Evolutionary conservation across 2,329 filamentous ascomycete genomes (phyloP).

Genomic region (Fusarium coffeatum): DNA sequence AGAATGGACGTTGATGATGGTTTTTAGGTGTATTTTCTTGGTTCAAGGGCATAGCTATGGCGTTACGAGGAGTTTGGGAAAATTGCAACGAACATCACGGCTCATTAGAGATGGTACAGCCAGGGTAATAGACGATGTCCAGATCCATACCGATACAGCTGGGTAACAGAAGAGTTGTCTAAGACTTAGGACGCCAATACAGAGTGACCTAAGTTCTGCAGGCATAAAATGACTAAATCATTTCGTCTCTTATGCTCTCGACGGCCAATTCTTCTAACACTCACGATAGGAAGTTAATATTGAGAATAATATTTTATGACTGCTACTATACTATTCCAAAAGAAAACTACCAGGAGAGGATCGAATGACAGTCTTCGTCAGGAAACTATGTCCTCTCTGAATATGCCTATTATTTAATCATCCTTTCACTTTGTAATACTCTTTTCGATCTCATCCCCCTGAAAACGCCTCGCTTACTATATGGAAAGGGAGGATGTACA

Average conservation of each 20-base stretch:
- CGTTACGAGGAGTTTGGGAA: conserved; percentile 34
- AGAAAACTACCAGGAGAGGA: conserved; percentile 29
- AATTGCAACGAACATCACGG: neutral
- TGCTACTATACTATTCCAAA: conserved; percentile 45
- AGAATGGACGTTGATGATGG: conserved; percentile 64
- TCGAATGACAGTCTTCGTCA: conserved; percentile 1
- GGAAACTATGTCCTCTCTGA: neutral
- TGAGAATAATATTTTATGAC: conserved; percentile 38
- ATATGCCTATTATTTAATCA: conserved; percentile 5
- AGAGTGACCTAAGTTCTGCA: neutral
- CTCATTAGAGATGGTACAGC: conserved; percentile 1
- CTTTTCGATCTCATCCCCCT: conserved; percentile 44
- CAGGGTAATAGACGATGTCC: too few relatives aligned
- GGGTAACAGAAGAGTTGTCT: too few relatives aligned
- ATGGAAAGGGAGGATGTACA: conserved; percentile 43
- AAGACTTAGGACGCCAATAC: neutral
- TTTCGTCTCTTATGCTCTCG: neutral
- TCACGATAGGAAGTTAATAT: neutral
- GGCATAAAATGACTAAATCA: neutral
- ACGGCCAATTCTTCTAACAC: neutral
- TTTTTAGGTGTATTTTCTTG: conserved; percentile 49
- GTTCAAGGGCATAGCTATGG: conserved; percentile 42
- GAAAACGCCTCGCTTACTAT: conserved; percentile 51
- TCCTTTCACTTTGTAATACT: conserved; percentile 30
- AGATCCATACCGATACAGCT: too few relatives aligned